Evolutionary conservation across 2,329 filamentous ascomycete genomes (phyloP), one percentile per base, ranked within the genome.

Genomic region (Ophiocordyceps australis): DNA sequence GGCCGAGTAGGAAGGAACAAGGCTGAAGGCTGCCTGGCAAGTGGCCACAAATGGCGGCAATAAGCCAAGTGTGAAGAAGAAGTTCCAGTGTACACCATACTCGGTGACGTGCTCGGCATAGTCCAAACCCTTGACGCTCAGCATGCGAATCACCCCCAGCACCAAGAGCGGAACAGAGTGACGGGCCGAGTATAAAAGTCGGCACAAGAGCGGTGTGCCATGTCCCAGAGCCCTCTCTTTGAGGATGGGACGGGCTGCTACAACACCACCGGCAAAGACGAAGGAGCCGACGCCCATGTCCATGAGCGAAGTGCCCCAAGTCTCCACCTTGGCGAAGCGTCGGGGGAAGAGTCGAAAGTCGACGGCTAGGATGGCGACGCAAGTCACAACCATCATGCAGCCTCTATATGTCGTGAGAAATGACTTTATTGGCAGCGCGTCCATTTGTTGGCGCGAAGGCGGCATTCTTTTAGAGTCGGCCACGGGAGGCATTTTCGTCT

Each of bases 281-380:
- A 98, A 98, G 9, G 85, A 93, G 16, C 89, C 89, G 24, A 98
- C 89, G 25, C 89, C 89, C 41, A 95, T 62, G 46, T 98, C 89
- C 89, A 98, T 98, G 33, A 98, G 57, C n/a, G 86, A 95, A 2
- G 86, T 94, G 28, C 89, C 89, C 82, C 89, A 98, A n/a, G 81
- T 94, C 52, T 98, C 89, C 3, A 92, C 89, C 56, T 98, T 98
- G 30, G 83, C 89, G 46, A 95, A 95, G 17, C 89, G 75, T 16
- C 89, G 71, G 3, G 89, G 89, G 41, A 98, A 98, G 31, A 94
- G 62, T 12, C 65, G 72, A 46, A 98, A 98, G 51, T 98, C 89
- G 26, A 98, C 89, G 11, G 89, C 89, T n/a, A 98, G 65, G 38
- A 98, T 95, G 27, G 82, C 80, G 23, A 89, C 55, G 42, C 81